Evolutionary conservation across 2,329 filamentous ascomycete species (phyloP), one percentile per base, ranked within the genome.

Genomic region (Ophiocordyceps camponoti-rufipedis): DNA sequence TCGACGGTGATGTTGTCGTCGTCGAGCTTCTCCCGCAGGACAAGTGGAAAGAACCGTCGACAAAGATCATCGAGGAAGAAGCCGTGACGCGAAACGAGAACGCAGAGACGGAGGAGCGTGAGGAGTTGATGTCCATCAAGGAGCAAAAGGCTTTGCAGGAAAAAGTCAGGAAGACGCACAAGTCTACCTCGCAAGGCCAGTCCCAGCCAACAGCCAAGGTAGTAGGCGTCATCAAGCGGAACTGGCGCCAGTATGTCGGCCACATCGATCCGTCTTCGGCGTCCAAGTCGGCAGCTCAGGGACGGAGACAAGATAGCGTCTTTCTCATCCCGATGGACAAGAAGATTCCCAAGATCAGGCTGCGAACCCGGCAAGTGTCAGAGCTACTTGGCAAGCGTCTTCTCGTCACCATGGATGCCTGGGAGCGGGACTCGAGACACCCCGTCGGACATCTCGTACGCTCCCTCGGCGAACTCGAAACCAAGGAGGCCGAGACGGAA

Each of bases 241-340:
- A 96, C 61, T 98, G 91, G 91, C 76, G 91, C 49, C 93, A 96
- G 62, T 96, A 95, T 54, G 91, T 98, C 49, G 91, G 91, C 2
- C 88, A 95, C 58, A 82, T 98, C 47, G 91, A 98, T 58, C 80
- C 82, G 44, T 85, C 83, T 11, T 93, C 88, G 2, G 81, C 87
- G 43, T 81, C 80, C 55, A 76, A 80, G 45, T 75, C 78, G 3
- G 75, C 75, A 2, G 81, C 78, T 48, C 81, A 87, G 53, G 86
- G 85, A 29, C 76, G 87, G 48, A 83, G 83, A 55, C 86, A 93
- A 58, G 87, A 95, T 58, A 93, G 78, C 14, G 87, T 98, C 13
- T 98, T 98, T 63, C 72, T 98, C 16, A 79, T 96, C 43, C 88
- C 91, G 4, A 96, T 98, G 89, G 89, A 98, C 63, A 96, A 94